phyloP scores from a whole-genome alignment of 345 rosid species.

The Eucalyptus marginata region DNA sequence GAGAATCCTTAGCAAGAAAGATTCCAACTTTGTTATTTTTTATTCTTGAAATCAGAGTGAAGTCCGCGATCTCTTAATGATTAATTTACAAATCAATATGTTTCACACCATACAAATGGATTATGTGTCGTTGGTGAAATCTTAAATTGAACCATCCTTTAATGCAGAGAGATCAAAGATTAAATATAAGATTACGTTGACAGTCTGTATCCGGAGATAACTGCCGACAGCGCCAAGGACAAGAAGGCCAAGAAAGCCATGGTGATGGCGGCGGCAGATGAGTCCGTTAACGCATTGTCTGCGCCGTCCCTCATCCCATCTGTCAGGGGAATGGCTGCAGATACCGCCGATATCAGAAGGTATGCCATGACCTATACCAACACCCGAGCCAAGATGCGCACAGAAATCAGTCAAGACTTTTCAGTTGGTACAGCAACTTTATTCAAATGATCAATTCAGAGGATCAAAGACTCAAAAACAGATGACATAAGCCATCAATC shows the following conservation, averaged over 20 bases:
- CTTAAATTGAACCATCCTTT: background rate
- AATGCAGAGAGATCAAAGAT: background rate
- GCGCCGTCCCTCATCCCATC: conserved; percentile 9
- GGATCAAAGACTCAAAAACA: background rate
- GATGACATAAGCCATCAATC: background rate
- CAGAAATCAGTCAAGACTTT: background rate
- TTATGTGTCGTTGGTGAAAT: background rate
- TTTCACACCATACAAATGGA: background rate
- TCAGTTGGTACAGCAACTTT: background rate
- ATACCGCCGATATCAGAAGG: conserved; percentile 12
- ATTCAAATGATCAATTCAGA: background rate
- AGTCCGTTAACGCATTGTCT: conserved; percentile 18
- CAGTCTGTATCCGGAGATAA: conserved; percentile 13
- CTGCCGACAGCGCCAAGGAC: conserved; percentile 1
- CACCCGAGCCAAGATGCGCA: background rate
- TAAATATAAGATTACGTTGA: conserved; percentile 5
- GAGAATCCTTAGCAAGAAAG: background rate
- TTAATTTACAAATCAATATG: background rate
- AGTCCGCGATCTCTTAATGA: background rate
- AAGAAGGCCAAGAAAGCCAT: conserved; percentile 22
- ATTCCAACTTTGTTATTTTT: background rate
- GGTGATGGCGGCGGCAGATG: conserved; percentile 18
- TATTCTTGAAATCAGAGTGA: background rate
- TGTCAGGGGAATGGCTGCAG: conserved; percentile 5
- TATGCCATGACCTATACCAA: conserved; percentile 11